Base-by-base conservation (phyloP, 139 green algal species). In the Nannochloris sp. region DNA sequence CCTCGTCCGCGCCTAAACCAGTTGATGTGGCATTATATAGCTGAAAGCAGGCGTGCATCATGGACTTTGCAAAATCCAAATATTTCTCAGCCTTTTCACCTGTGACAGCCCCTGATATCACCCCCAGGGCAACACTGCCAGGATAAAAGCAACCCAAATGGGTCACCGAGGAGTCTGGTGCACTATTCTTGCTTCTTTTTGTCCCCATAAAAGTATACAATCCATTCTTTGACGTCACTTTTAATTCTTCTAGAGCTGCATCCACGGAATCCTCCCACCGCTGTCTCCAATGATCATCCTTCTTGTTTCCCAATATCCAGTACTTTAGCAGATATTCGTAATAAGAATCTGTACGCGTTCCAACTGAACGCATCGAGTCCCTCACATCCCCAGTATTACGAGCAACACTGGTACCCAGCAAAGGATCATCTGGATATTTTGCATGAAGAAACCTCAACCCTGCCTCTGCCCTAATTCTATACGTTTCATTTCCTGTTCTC, bases 91-190 rank as follows among this genome's bases (percentile, higher is more conserved):
- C 72, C 43, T 82, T 81, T 23, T 21, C 27, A 0, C 60, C 71
- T 19, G 46, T 25, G 18, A 53, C 46, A 25, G 46, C 46, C 11
- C 73, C 71, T 44, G 82, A 65, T 15, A 67, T 55, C 44, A 82
- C 76, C 14, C 78, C 89, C 21, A 96, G 67, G 3, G 86, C 80
- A 25, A 96, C 75, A 58, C 88, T 64, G 9, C 89, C 75, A 27
- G 87, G 87, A 29, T 88, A 64, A 66, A 95, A 95, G 78, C 88
- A 95, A 0, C 82, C 83, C 29, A 95, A 71, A 74, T 95, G 88
- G 72, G 93, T 79, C 75, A 95, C 46, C 18, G 69, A 69, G 23
- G 69, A 70, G 4, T 56, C 24, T 44, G 70, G 63, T 24, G 56
- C 78, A 23, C 83, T 81, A 29, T 91, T 68, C 2, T 78, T 77